Evolutionary conservation across 352 stramenopile genomes (phyloP), one percentile per base, ranked within the genome.

Genomic region (Thalassiosira hispida): DNA sequence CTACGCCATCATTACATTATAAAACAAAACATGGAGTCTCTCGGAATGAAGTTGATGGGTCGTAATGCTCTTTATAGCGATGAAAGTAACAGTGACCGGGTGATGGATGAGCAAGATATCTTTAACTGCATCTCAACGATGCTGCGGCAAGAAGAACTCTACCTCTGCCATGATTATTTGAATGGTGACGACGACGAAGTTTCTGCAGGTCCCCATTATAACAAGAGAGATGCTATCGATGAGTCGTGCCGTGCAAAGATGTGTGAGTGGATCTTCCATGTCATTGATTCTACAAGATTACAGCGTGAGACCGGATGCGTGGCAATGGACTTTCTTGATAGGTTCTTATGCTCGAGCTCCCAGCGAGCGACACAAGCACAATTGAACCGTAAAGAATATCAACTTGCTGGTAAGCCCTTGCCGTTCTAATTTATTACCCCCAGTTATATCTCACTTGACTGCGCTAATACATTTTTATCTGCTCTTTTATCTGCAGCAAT

Each of bases 251-350:
- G 71, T 8, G 38, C 62, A 23, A 79, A 79, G 59, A 79, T 79
- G 52, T 29, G 49, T 11, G 52, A 79, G 59, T 79, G 71, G 71
- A 61, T 69, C n/a, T 79, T 59, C 40, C 51, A 73, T 44, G 86
- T 92, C 2, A 76, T 92, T 9, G 87, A 93, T 62, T 89, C 79
- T 66, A 87, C 77, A 52, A 85, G 89, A 33, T 91, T 91, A 53
- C 70, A 74, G 29, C 56, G 87, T 20, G 87, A 93, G 66, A 91
- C 83, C 18, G 87, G 86, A 11, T 59, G 52, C 44, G 84, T 93
- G 22, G 77, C 76, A 31, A 88, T 93, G 79, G 79, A 66, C 0
- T 93, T 89, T 73, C 61, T 93, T 18, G 87, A 93, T 65, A 69
- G 83, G 57, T 91, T 88, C 56, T 53, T 93, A 1, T 79, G 71